phyloP scores from a whole-genome alignment of 2,329 filamentous ascomycete genomes.

The Rugonectria rugulosa region DNA sequence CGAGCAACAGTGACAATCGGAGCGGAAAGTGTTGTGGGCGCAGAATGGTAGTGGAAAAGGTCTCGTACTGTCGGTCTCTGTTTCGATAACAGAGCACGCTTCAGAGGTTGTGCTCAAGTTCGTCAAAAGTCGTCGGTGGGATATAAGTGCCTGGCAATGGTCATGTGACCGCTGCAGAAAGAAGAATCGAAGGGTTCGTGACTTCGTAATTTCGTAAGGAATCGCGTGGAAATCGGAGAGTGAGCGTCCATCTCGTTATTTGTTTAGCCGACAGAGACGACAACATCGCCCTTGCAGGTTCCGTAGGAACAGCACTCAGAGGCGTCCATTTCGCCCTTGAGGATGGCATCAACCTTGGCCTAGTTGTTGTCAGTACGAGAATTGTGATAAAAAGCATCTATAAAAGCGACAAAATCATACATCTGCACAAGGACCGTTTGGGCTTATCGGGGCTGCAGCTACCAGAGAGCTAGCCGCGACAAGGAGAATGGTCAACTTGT shows the following conservation, averaged over 20 bases:
- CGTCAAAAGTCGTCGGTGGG: neutral
- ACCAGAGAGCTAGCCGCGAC: slow-evolving; percentile 27
- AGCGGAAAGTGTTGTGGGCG: neutral
- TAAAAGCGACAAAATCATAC: slow-evolving; percentile 33
- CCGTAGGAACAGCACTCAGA: slow-evolving; percentile 64
- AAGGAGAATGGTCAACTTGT: slow-evolving; percentile 35
- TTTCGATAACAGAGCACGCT: neutral
- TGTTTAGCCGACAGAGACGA: slow-evolving; percentile 52
- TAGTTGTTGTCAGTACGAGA: slow-evolving; percentile 26
- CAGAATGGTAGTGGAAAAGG: neutral
- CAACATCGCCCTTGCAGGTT: slow-evolving; percentile 58
- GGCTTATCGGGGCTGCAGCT: slow-evolving; percentile 40
- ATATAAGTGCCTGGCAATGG: neutral
- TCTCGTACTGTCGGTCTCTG: neutral
- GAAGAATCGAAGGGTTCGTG: neutral
- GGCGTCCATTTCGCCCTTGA: slow-evolving; percentile 55
- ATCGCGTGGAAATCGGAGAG: slow-evolving; percentile 8
- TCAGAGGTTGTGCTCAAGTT: neutral
- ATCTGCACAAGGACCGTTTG: slow-evolving; percentile 45
- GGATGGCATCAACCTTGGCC: slow-evolving; percentile 51
- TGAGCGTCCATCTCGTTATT: slow-evolving; percentile 4
- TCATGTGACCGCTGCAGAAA: neutral
- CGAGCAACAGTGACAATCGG: neutral
- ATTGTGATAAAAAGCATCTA: neutral
- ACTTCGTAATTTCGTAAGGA: slow-evolving; percentile 33